These are phyloP conservation scores for Umbelopsis sp. DNA, from an alignment of 371 early-diverging fungal genomes.

Conservation along the genomic window DNA sequence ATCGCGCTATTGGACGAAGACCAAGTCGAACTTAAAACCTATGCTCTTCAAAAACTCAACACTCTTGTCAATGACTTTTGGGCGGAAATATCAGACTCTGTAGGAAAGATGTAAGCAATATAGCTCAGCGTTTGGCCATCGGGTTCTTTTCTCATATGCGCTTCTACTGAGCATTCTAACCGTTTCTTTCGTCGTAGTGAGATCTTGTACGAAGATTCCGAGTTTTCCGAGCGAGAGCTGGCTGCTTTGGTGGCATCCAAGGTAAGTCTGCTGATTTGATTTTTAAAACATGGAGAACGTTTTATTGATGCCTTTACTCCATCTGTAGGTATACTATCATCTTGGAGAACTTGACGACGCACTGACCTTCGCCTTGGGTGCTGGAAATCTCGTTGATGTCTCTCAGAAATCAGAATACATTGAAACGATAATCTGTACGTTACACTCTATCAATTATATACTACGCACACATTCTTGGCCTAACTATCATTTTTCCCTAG, in stretches of 20 bases:
- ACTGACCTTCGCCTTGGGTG: conserved; percentile 92
- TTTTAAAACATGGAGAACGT: neutral
- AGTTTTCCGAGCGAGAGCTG: conserved; percentile 82
- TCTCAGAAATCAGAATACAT: conserved; percentile 83
- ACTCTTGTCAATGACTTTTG: conserved; percentile 92
- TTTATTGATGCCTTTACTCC: neutral
- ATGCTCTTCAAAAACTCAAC: conserved; percentile 90
- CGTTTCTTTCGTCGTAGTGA: conserved; percentile 62
- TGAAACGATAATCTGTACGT: conserved; percentile 90
- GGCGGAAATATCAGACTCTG: conserved; percentile 95
- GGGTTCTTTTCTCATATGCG: neutral
- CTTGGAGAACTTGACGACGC: conserved; percentile 96
- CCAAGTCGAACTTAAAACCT: conserved; percentile 88
- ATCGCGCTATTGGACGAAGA: conserved; percentile 92
- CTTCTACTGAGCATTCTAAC: neutral
- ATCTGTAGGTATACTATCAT: conserved; percentile 83
- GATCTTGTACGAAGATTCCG: conserved; percentile 89
- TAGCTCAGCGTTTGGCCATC: neutral
- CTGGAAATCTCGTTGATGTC: conserved; percentile 88
- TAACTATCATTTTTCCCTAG: conserved; percentile 33
- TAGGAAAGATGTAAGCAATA: conserved; percentile 84
- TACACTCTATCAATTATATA: neutral
- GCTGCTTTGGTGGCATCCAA: conserved; percentile 97
- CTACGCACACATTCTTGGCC: neutral
- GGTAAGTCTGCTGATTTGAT: conserved; percentile 49